These are phyloP conservation scores for Trebouxia sp. DNA, from an alignment of 139 green algal genomes.

Conservation along the genomic window DNA sequence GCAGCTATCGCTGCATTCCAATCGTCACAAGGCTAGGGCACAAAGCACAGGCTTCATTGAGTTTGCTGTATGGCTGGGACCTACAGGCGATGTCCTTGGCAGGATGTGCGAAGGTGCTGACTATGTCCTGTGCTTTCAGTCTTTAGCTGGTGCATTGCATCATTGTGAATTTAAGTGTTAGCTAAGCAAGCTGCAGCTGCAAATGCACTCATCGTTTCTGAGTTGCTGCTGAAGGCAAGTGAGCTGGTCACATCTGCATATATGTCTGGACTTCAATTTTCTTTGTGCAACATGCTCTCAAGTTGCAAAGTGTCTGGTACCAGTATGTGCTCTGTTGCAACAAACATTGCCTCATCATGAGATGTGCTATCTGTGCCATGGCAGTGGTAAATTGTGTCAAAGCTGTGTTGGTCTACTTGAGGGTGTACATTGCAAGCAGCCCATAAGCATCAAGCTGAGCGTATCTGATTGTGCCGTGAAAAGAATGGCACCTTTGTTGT, in stretches of 20 bases:
- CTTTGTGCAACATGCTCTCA: too few species aligned
- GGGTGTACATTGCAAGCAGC: too few species aligned
- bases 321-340: too few species aligned
- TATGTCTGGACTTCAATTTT: not conserved
- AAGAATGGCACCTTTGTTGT: too few species aligned
- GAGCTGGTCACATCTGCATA: not conserved
- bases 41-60: not conserved
- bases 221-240: not conserved
- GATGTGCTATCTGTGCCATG: too few species aligned
- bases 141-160: not conserved
- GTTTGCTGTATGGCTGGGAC: conserved; percentile 15
- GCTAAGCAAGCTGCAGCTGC: not conserved
- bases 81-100: not conserved
- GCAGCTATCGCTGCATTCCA: not conserved
- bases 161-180: not conserved
- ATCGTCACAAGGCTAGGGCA: not conserved
- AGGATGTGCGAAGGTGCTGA: not conserved
- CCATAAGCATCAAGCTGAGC: too few species aligned
- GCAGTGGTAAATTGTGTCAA: too few species aligned
- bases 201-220: not conserved
- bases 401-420: too few species aligned
- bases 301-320: too few species aligned
- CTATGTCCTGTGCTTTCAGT: not conserved
- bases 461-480: too few species aligned
- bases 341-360: too few species aligned